phyloP scores from a whole-genome alignment of 495 filamentous ascomycete genomes.

The Daldinia caldariorum region DNA sequence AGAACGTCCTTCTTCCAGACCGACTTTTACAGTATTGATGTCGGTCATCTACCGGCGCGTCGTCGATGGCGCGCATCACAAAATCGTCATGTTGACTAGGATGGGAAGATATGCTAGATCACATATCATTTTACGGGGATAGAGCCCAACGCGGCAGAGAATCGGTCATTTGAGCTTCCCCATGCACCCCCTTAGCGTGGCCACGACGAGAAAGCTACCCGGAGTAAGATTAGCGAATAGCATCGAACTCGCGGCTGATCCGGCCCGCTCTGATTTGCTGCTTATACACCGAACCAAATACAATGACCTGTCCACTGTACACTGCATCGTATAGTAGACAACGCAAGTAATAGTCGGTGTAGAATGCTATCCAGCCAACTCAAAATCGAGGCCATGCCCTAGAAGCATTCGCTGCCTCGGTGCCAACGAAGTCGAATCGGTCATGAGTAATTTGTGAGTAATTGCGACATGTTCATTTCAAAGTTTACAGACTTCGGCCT shows the following conservation, averaged over 20 bases:
- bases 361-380: slow-evolving; percentile 9
- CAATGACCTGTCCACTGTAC: slow-evolving; percentile 37
- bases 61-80: slow-evolving; percentile 26
- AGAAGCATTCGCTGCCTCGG: not conserved
- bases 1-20: slow-evolving; percentile 28
- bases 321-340: slow-evolving; percentile 37
- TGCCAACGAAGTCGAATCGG: not conserved
- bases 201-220: slow-evolving; percentile 23
- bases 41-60: slow-evolving; percentile 23
- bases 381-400: slow-evolving; percentile 23
- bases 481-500: slow-evolving; percentile 21
- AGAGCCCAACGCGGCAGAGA: slow-evolving; percentile 42
- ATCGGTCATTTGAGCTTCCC: slow-evolving; percentile 39
- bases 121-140: slow-evolving; percentile 38
- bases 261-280: slow-evolving; percentile 35
- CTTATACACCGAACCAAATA: slow-evolving; percentile 27
- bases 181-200: slow-evolving; percentile 35
- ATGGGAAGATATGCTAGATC: slow-evolving; percentile 27
- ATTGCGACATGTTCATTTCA: slow-evolving; percentile 20
- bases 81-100: slow-evolving; percentile 36
- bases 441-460: slow-evolving; percentile 17
- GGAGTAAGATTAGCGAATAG: slow-evolving; percentile 40
- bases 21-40: slow-evolving; percentile 36
- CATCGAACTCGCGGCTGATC: slow-evolving; percentile 40
- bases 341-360: slow-evolving; percentile 42